Evolutionary conservation across 2,329 filamentous ascomycete genomes (phyloP), one percentile per base, ranked within the genome.

Genomic region (Sphaceloma murrayae): DNA sequence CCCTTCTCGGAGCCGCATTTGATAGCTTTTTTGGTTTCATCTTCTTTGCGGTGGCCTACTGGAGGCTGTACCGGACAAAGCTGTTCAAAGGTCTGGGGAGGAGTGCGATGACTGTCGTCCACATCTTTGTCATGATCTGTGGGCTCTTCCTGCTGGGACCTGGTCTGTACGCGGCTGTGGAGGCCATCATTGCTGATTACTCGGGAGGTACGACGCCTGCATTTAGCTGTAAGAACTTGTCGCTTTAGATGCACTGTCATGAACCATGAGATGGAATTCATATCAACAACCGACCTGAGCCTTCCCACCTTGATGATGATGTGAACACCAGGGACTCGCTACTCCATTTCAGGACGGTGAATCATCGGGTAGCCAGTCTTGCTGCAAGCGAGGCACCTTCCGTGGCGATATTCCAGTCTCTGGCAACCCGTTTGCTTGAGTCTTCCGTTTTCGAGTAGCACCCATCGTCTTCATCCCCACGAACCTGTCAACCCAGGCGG

Each of bases 171-270:
- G 68, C 69, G 22, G 70, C 70, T 10, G 65, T 71, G 3, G 58
- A 72, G 56, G 69, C 70, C 8, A 73, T 73, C 43, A 71, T 72
- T 45, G 62, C 59, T 3, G 70, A 73, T 57, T 73, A 73, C 46
- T 58, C 64, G 2, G 62, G 64, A 2, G 50, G 54, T 16, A 62
- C 63, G 1, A 63, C 57, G 27, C 69, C 69, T 8, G 68, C 69
- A 2, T 73, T 73, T 47, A 68, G 64, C 29, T 73, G 70, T 58
- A 62, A 64, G 3, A 67, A 72, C 56, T 48, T 70, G 45, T 57
- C 68, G 16, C 63, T 73, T n/a, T 72, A 58, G 49, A 47, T 17
- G 13, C 16, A n/a, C 21, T 38, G 29, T 11, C 19, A 34, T 24
- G 19, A 30, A 19, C 33, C 3, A 34, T 31, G 27, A 43, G 9